phyloP scores from a whole-genome alignment of 495 filamentous ascomycete species.

The Xylaria acuta region DNA sequence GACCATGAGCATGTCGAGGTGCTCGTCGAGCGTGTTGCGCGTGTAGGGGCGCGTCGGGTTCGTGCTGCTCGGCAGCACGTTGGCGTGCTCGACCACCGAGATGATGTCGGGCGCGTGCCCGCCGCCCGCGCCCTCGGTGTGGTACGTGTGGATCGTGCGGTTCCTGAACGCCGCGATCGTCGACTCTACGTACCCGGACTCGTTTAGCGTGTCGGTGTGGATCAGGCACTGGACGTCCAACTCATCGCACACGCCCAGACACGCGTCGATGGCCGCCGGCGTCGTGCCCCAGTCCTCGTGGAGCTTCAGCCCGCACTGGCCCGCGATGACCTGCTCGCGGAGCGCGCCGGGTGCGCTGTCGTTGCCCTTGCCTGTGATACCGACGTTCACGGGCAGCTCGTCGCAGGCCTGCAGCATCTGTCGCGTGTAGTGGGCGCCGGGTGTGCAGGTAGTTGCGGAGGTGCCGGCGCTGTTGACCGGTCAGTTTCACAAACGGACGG shows the following conservation, averaged over 20 bases:
- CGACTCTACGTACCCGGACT: constrained; percentile 95
- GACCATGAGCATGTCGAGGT: constrained; percentile 98
- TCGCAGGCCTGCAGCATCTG: constrained; percentile 95
- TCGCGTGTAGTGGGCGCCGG: constrained; percentile 79
- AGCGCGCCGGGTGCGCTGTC: constrained; percentile 77
- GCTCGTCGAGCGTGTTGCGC: constrained; percentile 91
- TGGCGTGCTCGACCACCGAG: constrained; percentile 85
- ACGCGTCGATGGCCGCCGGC: constrained; percentile 90
- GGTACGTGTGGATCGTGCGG: constrained; percentile 96
- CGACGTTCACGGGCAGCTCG: constrained; percentile 84
- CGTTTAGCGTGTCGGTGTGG: constrained; percentile 97
- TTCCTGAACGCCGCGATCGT: constrained; percentile 87
- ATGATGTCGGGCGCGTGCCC: constrained; percentile 99
- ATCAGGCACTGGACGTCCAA: constrained; percentile 94
- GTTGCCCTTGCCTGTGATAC: constrained; percentile 96
- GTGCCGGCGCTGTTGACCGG: constrained; percentile 73
- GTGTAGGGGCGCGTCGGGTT: constrained; percentile 96
- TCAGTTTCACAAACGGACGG: constrained; percentile 15
- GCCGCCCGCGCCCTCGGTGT: constrained; percentile 96
- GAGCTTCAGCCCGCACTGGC: constrained; percentile 89
- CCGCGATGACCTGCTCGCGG: constrained; percentile 80
- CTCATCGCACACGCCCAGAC: constrained; percentile 86
- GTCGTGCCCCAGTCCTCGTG: constrained; percentile 98
- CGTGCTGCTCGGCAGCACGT: constrained; percentile 90
- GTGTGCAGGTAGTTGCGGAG: constrained; percentile 95